A percentile compares a stretch with the other conserved stretches of the same genome.
Evolutionary conservation across 257 asterid species (phyloP).

Genomic region (Datura wrightii): DNA sequence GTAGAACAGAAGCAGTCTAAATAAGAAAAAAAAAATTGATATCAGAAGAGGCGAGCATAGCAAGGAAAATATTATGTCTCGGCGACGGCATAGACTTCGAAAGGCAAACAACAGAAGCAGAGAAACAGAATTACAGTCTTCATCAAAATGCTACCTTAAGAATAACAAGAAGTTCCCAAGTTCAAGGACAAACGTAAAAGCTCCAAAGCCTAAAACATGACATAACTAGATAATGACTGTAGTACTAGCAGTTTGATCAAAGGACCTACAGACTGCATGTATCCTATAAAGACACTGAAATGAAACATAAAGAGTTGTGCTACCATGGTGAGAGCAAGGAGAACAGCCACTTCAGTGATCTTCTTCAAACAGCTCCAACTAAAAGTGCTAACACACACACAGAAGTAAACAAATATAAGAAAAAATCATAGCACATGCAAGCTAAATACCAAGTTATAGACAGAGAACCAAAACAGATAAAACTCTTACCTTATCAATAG

Average conservation of each 20-base stretch:
- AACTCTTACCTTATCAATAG: conserved; percentile 14
- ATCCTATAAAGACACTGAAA: neutral
- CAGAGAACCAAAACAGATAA: neutral
- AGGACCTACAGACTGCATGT: neutral
- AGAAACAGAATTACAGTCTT: neutral
- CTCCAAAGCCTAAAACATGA: neutral
- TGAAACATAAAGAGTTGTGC: neutral
- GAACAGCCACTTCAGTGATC: neutral
- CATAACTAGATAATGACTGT: conserved; percentile 7
- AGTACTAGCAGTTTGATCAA: neutral
- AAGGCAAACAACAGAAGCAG: neutral
- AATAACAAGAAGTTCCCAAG: neutral
- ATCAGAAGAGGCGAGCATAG: neutral
- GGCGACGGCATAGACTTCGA: neutral
- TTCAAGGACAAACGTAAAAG: conserved; percentile 3
- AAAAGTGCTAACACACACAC: neutral
- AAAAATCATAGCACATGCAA: neutral
- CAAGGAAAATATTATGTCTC: neutral
- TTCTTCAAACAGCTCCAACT: conserved; percentile 13
- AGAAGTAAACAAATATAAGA: no score
- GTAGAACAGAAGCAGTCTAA: neutral
- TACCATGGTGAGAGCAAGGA: neutral
- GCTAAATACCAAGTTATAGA: neutral
- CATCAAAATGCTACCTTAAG: neutral
- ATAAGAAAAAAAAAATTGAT: no score